Evolutionary conservation across 257 asterid genomes (phyloP).

Genomic region (Nicotiana undulata): DNA sequence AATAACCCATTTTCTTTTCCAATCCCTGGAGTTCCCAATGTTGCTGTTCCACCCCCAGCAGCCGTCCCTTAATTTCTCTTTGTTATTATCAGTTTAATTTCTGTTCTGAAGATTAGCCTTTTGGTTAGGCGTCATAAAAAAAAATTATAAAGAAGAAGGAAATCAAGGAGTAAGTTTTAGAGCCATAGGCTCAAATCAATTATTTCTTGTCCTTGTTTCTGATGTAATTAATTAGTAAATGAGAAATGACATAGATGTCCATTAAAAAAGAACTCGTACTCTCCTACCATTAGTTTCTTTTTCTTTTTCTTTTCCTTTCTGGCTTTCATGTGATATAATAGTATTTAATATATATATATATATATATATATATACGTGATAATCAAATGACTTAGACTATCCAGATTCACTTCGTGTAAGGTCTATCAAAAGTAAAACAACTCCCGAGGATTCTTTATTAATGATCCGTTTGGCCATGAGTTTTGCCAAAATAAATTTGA

Average conservation of each 20-base stretch:
- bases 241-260: not conserved
- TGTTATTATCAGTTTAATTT: not conserved
- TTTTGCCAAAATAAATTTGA: no score
- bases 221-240: not conserved
- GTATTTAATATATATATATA: not conserved
- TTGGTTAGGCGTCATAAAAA: not conserved
- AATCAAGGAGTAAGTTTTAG: not conserved
- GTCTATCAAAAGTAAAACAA: no score
- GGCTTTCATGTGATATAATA: not conserved
- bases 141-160: not conserved
- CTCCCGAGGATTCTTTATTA: no score
- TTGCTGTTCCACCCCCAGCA: not conserved
- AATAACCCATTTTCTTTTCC: not conserved
- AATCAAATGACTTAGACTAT: not conserved
- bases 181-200: slow-evolving; percentile 3
- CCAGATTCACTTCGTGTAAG: no score
- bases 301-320: not conserved
- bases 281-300: not conserved
- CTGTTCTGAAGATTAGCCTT: not conserved
- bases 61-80: not conserved
- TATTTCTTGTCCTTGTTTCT: not conserved
- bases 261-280: not conserved
- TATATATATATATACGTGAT: no score
- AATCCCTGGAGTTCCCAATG: not conserved
- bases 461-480: no score